Conservation (phyloP, 2,329 filamentous ascomycete species). For the Alternaria novae-zelandiae region DNA sequence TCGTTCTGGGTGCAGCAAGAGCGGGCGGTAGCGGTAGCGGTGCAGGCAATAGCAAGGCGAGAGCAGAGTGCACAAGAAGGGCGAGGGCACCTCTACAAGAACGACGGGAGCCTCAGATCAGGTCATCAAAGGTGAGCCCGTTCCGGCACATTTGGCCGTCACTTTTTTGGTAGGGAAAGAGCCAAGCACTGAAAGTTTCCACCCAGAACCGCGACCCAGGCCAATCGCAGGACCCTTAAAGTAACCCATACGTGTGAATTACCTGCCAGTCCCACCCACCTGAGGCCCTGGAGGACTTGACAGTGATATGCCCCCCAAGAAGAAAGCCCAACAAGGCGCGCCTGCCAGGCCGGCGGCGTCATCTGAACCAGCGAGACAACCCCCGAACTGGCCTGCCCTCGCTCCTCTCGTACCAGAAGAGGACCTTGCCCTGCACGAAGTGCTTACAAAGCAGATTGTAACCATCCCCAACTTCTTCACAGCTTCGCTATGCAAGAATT, state of each 20-base stretch:
- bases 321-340: constrained; percentile 24
- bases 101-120: not conserved
- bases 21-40: not conserved
- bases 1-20: not conserved
- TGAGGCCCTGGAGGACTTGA: not conserved
- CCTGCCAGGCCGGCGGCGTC: not conserved
- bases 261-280: not conserved
- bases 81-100: not conserved
- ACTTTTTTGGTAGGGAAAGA: constrained; percentile 3
- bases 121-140: not conserved
- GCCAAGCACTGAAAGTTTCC: not conserved
- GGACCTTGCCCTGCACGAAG: constrained; percentile 65
- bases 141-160: not conserved
- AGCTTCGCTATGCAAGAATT: constrained; percentile 74
- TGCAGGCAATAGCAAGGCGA: not conserved
- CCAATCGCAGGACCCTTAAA: not conserved
- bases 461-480: constrained; percentile 78
- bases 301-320: constrained; percentile 41
- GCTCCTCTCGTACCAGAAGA: constrained; percentile 70
- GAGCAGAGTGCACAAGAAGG: not conserved
- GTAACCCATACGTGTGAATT: not conserved
- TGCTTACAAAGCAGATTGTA: constrained; percentile 71
- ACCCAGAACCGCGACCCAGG: not conserved
- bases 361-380: constrained; percentile 9
- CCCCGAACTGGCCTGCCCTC: constrained; percentile 74